phyloP scores from a whole-genome alignment of 169 alveolate species.

The Besnoitia besnoiti region DNA sequence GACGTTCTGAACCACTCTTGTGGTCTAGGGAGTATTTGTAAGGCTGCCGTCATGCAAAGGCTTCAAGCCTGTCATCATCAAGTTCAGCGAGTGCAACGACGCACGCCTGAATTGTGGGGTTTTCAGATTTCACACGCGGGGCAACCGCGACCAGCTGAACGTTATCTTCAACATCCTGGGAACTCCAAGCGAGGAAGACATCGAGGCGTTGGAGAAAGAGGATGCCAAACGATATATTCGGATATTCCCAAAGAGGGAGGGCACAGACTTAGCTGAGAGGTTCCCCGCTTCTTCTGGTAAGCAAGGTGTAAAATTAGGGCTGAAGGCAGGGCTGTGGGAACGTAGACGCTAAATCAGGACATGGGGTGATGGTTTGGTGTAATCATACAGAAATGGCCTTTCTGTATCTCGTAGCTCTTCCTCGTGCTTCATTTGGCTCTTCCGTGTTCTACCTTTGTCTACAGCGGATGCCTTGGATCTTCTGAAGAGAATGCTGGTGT shows the following conservation, averaged over 20 bases:
- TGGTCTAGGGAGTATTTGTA: not conserved
- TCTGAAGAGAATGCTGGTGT: conserved; percentile 90
- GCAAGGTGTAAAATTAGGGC: conserved; percentile 2
- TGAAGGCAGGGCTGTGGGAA: not conserved
- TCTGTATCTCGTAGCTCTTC: not conserved
- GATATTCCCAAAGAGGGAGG: conserved; percentile 81
- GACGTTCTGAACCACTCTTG: not conserved
- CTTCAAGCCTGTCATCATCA: not conserved
- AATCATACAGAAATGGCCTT: not conserved
- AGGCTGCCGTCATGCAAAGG: not conserved
- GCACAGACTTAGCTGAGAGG: conserved; percentile 79
- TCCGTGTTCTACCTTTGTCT: not conserved
- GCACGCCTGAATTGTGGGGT: not conserved
- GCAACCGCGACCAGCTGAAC: conserved; percentile 94
- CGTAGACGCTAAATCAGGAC: too few relatives aligned
- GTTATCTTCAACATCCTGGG: conserved; percentile 96
- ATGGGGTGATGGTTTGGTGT: too few relatives aligned
- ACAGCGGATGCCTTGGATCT: conserved; percentile 88
- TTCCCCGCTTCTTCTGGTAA: conserved; percentile 86
- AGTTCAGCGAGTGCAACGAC: not conserved
- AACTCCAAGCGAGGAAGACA: conserved; percentile 96
- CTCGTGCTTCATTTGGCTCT: not conserved
- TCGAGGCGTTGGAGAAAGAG: conserved; percentile 85
- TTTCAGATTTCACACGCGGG: conserved; percentile 78
- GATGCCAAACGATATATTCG: conserved; percentile 86